Percentiles rank a stretch among this genome's conserved stretches.
These are phyloP conservation scores for Suhomyces chickasaworum DNA, from an alignment of 1,139 yeast species.

Conservation along the genomic window DNA sequence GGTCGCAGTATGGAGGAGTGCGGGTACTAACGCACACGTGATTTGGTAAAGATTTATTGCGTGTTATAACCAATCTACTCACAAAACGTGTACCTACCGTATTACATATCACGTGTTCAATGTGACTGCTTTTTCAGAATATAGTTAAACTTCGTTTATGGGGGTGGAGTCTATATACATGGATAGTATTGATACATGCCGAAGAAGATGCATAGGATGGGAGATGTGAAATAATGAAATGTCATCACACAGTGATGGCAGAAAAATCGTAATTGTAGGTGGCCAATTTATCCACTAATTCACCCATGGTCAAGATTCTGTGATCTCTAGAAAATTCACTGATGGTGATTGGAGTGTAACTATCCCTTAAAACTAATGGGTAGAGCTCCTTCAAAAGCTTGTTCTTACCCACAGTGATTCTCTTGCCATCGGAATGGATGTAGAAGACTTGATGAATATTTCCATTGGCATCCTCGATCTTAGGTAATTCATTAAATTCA, in stretches of 20 bases:
- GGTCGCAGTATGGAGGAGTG: constrained; percentile 5
- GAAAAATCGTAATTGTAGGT: constrained; percentile 37
- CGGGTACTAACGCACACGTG: constrained; percentile 3
- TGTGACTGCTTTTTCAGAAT: constrained; percentile 20
- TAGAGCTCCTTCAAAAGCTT: constrained; percentile 57
- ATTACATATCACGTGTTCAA: constrained; percentile 14
- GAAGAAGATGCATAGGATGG: background rate
- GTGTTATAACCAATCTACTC: background rate
- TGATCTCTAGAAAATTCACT: constrained; percentile 46
- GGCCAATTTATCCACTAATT: constrained; percentile 44
- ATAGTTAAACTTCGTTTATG: constrained; percentile 1
- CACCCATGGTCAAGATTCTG: constrained; percentile 41
- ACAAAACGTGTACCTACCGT: constrained; percentile 1
- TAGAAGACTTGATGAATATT: constrained; percentile 47
- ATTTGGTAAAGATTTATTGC: background rate
- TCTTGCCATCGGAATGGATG: constrained; percentile 48
- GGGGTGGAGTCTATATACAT: constrained; percentile 9
- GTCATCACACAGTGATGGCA: constrained; percentile 23
- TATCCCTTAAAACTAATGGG: constrained; percentile 52
- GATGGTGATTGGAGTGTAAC: constrained; percentile 47
- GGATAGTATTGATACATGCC: constrained; percentile 5
- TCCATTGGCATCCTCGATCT: constrained; percentile 32
- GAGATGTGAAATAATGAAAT: background rate
- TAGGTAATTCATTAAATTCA: constrained; percentile 29
- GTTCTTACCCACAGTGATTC: constrained; percentile 64